Base-by-base conservation (phyloP, 1,284 basidiomycete species). In the Puccinia novopanici region DNA sequence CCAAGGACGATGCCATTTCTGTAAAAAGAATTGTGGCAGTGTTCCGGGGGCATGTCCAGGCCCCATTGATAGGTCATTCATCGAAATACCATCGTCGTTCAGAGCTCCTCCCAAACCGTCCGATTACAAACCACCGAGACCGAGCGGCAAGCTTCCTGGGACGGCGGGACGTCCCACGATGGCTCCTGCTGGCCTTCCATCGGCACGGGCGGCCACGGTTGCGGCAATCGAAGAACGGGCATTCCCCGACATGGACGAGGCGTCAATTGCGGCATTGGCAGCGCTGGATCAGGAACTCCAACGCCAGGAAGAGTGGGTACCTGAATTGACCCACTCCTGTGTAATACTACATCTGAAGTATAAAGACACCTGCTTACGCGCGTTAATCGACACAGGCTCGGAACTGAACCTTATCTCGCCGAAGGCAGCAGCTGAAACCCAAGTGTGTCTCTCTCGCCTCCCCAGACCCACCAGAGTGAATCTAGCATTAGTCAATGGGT, bases 21-120 rank as follows among this genome's bases (percentile, higher is more conserved):
- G 70, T n/a, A 72, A 72, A 24, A 55, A 54, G 10, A 17, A 52
- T 6, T 71, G 68, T 27, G 68, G 68, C 5, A 71, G 68, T 15
- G 27, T 34, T 8, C 37, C 63, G 37, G 42, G 42, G 3, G 22
- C 9, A 3, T 63, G 59, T 22, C 30, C 59, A 3, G n/a, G 27
- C 24, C 34, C 34, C n/a, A 5, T 65, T 0, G n/a, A 65, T 34
- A 34, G 42, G 1, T 40, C 30, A 2, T 40, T 27, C 34, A 24
- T 65, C 13, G 6, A 40, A 6, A 65, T 65, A 0, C 63, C 30
- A 24, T 3, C 13, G 13, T 12, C 59, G 12, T 63, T 63, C 24
- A 63, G 30, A 10, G 13, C 37, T 12, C 59, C 63, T 19, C 17
- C 63, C 8, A 65, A 19, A 40, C 34, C 63, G 17, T 6, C 27